Base-by-base conservation (phyloP, 306 rosid genomes). In the Carpinus fangiana region DNA sequence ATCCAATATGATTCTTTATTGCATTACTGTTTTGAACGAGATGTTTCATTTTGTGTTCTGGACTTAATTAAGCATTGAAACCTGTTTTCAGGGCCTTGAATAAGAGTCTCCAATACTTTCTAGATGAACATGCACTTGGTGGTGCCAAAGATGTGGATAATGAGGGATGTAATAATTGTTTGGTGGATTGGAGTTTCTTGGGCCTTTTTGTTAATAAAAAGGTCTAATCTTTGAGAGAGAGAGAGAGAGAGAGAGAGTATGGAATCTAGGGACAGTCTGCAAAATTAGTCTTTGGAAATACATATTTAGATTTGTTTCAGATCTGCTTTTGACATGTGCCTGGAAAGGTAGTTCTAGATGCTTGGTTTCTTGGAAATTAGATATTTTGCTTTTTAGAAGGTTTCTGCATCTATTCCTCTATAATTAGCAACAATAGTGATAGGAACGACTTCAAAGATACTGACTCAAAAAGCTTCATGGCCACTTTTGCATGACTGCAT, bases 21-120 rank as follows among this genome's bases (percentile, higher is more conserved):
- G 65, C 76, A 74, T 57, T 80, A 59, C 71, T 82, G 72, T 78
- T 59, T 59, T 59, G 17, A 59, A 59, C 36, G 3, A 78, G 79
- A 66, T 77, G 66, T 82, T 79, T 80, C 74, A 34, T 79, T 79
- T 5, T 70, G 79, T 46, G 83, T 87, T 84, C 79, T 81, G 78
- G 81, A 82, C 75, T 73, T 87, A 71, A 84, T 82, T 77, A 82
- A 83, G 82, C 85, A 47, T 61, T 83, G 84, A 76, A 57, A 64
- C 81, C 34, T 87, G 74, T 74, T 81, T 76, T 50, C 75, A 38
- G 85, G 84, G 83, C 76, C 83, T 72, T 78, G 73, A 75, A 68
- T 83, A 73, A 62, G 74, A 21, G 34, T 76, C 74, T 36, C 75
- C 72, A 71, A 79, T 74, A 78, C 56, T 79, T 84, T 76, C 86